phyloP scores from a whole-genome alignment of 2,329 filamentous ascomycete genomes.

The Penicillium sp. region DNA sequence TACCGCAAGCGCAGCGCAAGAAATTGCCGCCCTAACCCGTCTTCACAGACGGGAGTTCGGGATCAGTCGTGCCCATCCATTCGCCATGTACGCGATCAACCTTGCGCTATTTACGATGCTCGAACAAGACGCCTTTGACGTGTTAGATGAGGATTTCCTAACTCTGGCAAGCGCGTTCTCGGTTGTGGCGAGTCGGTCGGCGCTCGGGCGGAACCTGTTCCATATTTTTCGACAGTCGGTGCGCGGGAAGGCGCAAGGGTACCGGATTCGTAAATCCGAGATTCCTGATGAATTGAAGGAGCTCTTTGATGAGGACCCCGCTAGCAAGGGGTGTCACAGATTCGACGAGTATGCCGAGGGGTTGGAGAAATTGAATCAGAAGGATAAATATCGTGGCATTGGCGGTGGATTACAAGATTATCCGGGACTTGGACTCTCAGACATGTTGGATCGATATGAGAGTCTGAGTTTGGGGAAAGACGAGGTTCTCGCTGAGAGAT shows the following conservation, averaged over 20 bases:
- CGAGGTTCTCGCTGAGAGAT: constrained; percentile 25
- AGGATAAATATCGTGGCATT: constrained; percentile 34
- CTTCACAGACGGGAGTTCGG: constrained; percentile 37
- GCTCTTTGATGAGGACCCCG: constrained; percentile 31
- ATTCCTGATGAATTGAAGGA: constrained; percentile 36
- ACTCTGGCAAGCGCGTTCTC: constrained; percentile 36
- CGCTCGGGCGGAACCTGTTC: constrained; percentile 36
- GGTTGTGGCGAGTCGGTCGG: constrained; percentile 35
- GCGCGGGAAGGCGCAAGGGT: constrained; percentile 32
- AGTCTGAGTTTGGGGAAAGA: constrained; percentile 41
- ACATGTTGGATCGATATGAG: constrained; percentile 43
- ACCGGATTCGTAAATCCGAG: constrained; percentile 23
- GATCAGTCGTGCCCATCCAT: constrained; percentile 37
- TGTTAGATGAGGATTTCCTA: constrained; percentile 38
- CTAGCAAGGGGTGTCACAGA: constrained; percentile 13
- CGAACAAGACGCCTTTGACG: constrained; percentile 30
- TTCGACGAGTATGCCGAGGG: constrained; percentile 38
- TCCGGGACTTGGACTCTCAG: constrained; percentile 31
- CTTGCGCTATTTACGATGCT: constrained; percentile 39
- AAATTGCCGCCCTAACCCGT: constrained; percentile 32
- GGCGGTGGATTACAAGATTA: constrained; percentile 27
- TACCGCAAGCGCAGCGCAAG: constrained; percentile 31
- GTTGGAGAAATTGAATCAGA: constrained; percentile 34
- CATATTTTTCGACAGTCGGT: constrained; percentile 39
- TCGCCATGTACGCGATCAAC: constrained; percentile 42